Conservation (phyloP, 768 basidiomycete genomes). For the Amyloporia xantha region DNA sequence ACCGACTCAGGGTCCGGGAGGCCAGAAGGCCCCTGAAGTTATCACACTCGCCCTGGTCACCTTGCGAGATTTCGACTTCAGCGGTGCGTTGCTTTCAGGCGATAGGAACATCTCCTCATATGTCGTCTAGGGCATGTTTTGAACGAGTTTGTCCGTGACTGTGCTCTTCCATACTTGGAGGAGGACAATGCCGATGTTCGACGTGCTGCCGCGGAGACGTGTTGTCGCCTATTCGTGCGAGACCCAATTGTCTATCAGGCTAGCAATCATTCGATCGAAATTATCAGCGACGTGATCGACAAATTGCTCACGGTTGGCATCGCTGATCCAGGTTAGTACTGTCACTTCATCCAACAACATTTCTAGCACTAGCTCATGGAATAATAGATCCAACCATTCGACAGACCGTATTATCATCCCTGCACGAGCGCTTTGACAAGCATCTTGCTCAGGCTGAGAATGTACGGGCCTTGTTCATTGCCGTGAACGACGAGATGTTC, state of each 20-base stretch:
- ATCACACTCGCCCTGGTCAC: conserved; percentile 81
- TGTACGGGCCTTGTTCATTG: conserved; percentile 95
- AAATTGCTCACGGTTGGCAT: conserved; percentile 93
- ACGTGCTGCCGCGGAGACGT: conserved; percentile 84
- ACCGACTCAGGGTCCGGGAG: conserved; percentile 38
- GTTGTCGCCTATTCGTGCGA: conserved; percentile 84
- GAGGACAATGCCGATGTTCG: conserved; percentile 86
- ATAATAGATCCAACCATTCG: conserved; percentile 72
- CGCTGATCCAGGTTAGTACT: conserved; percentile 78
- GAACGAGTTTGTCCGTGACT: conserved; percentile 91
- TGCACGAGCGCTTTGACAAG: conserved; percentile 93
- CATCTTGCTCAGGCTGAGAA: conserved; percentile 98
- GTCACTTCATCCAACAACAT: conserved; percentile 5
- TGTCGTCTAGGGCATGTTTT: conserved; percentile 70
- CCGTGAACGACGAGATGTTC: conserved; percentile 94
- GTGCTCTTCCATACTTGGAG: conserved; percentile 89
- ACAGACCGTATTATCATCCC: conserved; percentile 73
- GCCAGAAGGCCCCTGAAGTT: conserved; percentile 59
- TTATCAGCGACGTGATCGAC: conserved; percentile 97
- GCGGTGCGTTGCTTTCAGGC: conserved; percentile 42
- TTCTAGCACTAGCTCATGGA: conserved; percentile 2
- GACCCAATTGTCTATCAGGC: conserved; percentile 97
- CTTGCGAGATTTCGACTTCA: conserved; percentile 91
- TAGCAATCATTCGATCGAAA: conserved; percentile 91
- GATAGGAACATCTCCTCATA: conserved; percentile 2